Base-by-base conservation (phyloP, 345 rosid genomes). In the Euclidium syriacum region DNA sequence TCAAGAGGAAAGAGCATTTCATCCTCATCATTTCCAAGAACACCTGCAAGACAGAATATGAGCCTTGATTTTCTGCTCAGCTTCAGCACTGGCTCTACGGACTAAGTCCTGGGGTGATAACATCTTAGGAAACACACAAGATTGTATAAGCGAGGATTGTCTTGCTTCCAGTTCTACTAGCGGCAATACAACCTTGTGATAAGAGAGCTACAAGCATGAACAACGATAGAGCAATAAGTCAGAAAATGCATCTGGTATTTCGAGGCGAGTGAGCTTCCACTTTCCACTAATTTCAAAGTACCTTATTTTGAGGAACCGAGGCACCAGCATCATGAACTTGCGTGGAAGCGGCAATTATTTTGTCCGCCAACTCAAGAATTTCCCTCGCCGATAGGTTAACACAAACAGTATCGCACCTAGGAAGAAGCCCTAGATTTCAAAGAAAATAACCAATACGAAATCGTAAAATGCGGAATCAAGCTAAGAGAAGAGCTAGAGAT, bases 271-370 rank as follows among this genome's bases (percentile, higher is more conserved):
- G 35, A 1, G 35, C 12, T 32, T 52, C 58, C 42, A 38, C 17
- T 44, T 43, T 58, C 30, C 48, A 35, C 25, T 7, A 26, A 15
- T 39, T 49, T 33, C 32, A 15, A 62, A n/a, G 9, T 73, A 87
- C 99, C 90, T 85, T 85, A 55, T 87, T 87, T 4, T 87, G 75
- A 27, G 97, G 85, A 75, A 89, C 82, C 20, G 83, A 87, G 50
- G 96, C 95, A 27, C 87, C 88, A 2, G 71, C 66, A 52, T 85
- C 87, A 62, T 87, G 88, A 65, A 92, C 88, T 68, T 66, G 73
- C 60, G 80, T 85, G 9, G 96, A 92, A 73, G 75, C 80, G 12
- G 82, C 73, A 9, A 87, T 75, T 1, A 92, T 73, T 62, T 74
- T 76, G 54, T 84, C 88, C 35, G 85, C 86, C 52, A 89, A 64